phyloP scores from a whole-genome alignment of 106 monocot genomes.

The Ottelia alismoides region DNA sequence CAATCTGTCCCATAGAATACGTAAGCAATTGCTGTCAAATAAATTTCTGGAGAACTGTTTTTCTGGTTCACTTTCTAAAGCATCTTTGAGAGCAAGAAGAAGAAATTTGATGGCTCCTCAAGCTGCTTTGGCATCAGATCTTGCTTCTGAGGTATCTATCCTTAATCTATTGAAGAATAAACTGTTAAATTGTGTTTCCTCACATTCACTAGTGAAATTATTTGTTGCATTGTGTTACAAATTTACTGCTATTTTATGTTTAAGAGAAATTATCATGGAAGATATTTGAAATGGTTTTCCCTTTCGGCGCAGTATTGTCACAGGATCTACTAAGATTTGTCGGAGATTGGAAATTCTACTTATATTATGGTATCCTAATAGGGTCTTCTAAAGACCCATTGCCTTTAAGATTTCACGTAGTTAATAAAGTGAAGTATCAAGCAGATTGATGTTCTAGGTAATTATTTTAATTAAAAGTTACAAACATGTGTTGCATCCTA shows the following conservation, averaged over 20 bases:
- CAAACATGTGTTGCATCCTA: too few species aligned
- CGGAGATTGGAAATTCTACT: too few species aligned
- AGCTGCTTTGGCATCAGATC: slow-evolving; percentile 40
- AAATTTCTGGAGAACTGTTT: slow-evolving; percentile 22
- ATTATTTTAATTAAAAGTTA: too few species aligned
- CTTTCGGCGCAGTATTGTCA: not conserved
- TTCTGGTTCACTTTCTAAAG: not conserved
- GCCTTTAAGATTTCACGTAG: too few species aligned
- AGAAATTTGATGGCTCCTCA: slow-evolving; percentile 20
- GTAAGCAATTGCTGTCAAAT: slow-evolving; percentile 15
- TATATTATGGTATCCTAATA: too few species aligned
- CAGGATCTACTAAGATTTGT: not conserved
- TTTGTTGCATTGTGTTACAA: not conserved
- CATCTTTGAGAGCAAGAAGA: too few species aligned
- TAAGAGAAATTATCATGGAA: not conserved
- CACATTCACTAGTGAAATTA: too few species aligned
- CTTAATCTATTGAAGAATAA: too few species aligned
- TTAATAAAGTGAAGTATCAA: too few species aligned
- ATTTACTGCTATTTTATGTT: not conserved
- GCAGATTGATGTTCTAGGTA: too few species aligned
- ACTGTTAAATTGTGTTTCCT: not conserved
- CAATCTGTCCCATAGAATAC: slow-evolving; percentile 1
- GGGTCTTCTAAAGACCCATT: too few species aligned
- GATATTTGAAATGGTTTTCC: not conserved
- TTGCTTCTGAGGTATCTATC: slow-evolving; percentile 39